Conservation (phyloP, 805 yeast species). For the Yamadazyma sp. region DNA sequence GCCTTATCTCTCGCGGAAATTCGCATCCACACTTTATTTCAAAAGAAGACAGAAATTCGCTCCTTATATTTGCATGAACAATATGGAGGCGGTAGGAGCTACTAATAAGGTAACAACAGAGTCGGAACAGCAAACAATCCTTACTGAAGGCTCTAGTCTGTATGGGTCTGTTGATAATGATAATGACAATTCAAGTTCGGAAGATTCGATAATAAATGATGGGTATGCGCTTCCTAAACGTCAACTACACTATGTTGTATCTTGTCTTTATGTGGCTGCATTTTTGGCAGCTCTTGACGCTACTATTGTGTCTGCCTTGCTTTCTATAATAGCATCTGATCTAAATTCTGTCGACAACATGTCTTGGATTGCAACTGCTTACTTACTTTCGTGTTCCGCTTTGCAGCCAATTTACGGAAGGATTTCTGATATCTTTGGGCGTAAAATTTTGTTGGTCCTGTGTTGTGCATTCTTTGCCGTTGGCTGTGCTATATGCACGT, state of each 20-base stretch:
- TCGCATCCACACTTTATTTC: too few species aligned
- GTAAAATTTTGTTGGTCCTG: constrained; percentile 50
- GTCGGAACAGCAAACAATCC: constrained; percentile 22
- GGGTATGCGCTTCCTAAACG: constrained; percentile 31
- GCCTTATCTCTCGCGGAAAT: too few species aligned
- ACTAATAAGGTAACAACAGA: not conserved
- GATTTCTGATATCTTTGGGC: constrained; percentile 71
- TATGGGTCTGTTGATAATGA: constrained; percentile 12
- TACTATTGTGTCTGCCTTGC: constrained; percentile 64
- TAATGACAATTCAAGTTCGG: constrained; percentile 3
- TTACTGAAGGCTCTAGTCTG: constrained; percentile 1
- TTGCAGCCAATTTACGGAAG: constrained; percentile 75
- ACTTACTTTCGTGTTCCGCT: constrained; percentile 65
- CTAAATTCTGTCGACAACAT: constrained; percentile 60
- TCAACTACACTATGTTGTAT: constrained; percentile 28
- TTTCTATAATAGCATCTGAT: constrained; percentile 67
- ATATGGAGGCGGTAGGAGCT: not conserved
- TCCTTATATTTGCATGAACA: too few species aligned
- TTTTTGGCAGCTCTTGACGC: constrained; percentile 67
- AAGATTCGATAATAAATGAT: constrained; percentile 15
- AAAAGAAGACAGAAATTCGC: too few species aligned
- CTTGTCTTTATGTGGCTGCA: constrained; percentile 36
- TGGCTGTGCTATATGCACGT: constrained; percentile 56
- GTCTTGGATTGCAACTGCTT: constrained; percentile 74
- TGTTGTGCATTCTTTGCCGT: constrained; percentile 55